These are phyloP conservation scores for Boletus bicolor DNA, from an alignment of 768 basidiomycete species.

Conservation along the genomic window DNA sequence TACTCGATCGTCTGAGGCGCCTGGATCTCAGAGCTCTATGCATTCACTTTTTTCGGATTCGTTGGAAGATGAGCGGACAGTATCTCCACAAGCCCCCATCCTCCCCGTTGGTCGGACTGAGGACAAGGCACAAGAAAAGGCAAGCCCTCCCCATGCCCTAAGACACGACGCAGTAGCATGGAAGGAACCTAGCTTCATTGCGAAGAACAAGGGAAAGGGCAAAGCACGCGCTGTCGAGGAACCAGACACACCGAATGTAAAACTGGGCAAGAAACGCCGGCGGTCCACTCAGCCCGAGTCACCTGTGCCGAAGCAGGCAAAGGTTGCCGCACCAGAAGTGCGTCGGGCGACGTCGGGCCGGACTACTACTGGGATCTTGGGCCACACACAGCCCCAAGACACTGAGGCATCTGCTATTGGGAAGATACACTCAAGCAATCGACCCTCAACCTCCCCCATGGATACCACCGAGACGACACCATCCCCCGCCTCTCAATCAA, in stretches of 20 bases:
- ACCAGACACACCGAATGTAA: neutral
- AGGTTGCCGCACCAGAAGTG: neutral
- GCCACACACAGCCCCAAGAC: neutral
- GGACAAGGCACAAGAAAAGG: neutral
- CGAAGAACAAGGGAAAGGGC: constrained; percentile 19
- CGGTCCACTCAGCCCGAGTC: constrained; percentile 6
- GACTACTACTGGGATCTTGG: neutral
- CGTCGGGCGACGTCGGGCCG: neutral
- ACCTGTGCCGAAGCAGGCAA: constrained; percentile 16
- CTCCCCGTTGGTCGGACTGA: neutral
- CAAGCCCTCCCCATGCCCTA: neutral
- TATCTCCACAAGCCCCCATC: neutral
- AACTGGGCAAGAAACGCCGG: constrained; percentile 16
- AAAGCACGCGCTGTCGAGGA: constrained; percentile 12
- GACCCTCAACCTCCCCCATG: neutral
- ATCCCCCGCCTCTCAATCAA: neutral
- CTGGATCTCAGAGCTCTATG: constrained; percentile 13
- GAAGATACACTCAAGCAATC: constrained; percentile 1
- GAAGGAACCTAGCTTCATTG: constrained; percentile 33
- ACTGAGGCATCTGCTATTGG: neutral
- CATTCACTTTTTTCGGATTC: constrained; percentile 29
- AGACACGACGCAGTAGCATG: constrained; percentile 29
- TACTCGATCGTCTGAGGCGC: neutral
- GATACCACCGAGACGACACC: neutral
- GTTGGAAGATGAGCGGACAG: neutral